Evolutionary conservation across 805 yeast genomes (phyloP), one percentile per base, ranked within the genome.

Genomic region (Saturnispora hagleri): DNA sequence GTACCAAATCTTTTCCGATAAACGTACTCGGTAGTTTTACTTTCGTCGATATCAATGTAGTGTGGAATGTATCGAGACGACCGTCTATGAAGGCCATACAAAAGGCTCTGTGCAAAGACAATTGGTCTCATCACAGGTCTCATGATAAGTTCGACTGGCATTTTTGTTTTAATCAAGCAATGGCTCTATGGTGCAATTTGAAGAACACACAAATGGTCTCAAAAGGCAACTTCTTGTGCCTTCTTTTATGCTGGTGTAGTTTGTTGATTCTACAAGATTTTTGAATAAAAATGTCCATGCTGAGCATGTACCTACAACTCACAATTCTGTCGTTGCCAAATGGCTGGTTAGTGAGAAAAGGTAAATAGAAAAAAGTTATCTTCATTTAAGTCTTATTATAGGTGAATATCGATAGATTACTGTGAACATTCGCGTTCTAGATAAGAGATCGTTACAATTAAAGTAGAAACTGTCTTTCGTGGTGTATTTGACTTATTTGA

Each of bases 61-160:
- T 67, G 73, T 4, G 85, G 85, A 36, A 80, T 70, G 60, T 79
- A 81, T 50, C 79, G 71, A 26, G 81, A 76, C 40, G 79, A 72
- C 51, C 76, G 71, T 53, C 84, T 73, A 59, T 80, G 84, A 9
- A 80, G 77, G 54, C 74, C 73, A 67, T 77, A 77, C 10, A 80
- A 58, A 20, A 75, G 67, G 13, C 84, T 72, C 58, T 78, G 78
- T 43, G 80, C 82, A 55, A 71, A 60, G 41, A 79, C 80, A 47
- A 78, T 69, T 9, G 85, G 85, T 57, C 82, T 71, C 82, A 80
- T 75, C 33, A 81, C 51, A 26, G 85, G 85, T 42, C 81, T 71
- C 55, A 81, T 70, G 48, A 79, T 53, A 33, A 80, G 72, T 64
- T 81, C 85, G 52, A 80, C 68, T 34, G 85, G 85, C 86, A 81